Percentiles rank a stretch among this genome's conserved stretches.
phyloP scores from a whole-genome alignment of 2,329 filamentous ascomycete species.

The Cadophora malorum region DNA sequence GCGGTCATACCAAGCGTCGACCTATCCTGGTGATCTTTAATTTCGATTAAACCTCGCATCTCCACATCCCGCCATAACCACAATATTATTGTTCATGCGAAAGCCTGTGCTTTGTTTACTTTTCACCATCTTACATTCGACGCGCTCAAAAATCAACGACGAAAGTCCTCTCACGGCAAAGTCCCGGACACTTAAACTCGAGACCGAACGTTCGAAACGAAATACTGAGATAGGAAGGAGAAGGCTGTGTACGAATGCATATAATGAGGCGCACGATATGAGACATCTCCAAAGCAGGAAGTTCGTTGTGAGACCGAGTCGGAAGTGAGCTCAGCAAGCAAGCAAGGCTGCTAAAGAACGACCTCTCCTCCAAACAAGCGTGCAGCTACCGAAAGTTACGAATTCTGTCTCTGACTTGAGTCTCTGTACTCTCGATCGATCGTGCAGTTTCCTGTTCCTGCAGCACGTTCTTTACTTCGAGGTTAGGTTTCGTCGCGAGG shows the following conservation, averaged over 20 bases:
- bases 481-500: background rate
- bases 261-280: conserved; percentile 30
- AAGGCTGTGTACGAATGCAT: conserved; percentile 12
- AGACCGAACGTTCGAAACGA: background rate
- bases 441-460: background rate
- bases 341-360: background rate
- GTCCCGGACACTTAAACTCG: background rate
- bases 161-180: background rate
- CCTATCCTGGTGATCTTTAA: conserved; percentile 14
- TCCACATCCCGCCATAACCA: conserved; percentile 22
- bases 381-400: background rate
- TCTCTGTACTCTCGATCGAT: background rate
- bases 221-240: background rate
- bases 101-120: conserved; percentile 24
- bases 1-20: conserved; percentile 23
- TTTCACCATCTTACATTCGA: conserved; percentile 14
- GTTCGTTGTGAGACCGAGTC: conserved; percentile 18
- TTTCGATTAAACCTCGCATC: conserved; percentile 26
- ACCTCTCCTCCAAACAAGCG: background rate
- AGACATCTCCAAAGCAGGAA: conserved; percentile 30
- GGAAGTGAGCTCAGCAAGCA: conserved; percentile 16
- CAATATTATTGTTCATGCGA: conserved; percentile 17
- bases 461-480: background rate
- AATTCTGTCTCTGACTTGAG: background rate
- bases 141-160: background rate